Percentiles rank a stretch among this genome's conserved stretches.
phyloP scores from a whole-genome alignment of 495 filamentous ascomycete species.

The Pyrenopolyporus hunteri region DNA sequence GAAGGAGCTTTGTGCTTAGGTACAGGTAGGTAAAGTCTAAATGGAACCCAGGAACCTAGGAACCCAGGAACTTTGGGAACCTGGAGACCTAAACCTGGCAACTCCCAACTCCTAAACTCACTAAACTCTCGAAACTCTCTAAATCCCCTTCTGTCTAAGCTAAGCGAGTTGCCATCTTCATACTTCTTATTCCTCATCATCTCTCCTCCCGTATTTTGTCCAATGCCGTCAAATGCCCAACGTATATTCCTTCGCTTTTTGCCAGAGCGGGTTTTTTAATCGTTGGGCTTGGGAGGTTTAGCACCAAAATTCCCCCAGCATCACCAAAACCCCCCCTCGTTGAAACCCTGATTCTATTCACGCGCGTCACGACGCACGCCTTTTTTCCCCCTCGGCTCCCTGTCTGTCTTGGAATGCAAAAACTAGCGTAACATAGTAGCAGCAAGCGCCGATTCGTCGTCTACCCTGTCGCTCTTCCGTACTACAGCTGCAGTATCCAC shows the following conservation, averaged over 20 bases:
- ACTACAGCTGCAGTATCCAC: constrained; percentile 25
- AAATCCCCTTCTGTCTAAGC: neutral
- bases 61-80: too few species aligned
- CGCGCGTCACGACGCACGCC: constrained; percentile 34
- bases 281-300: constrained; percentile 23
- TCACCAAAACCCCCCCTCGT: constrained; percentile 1
- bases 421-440: constrained; percentile 25
- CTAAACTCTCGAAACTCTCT: neutral
- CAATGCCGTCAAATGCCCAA: constrained; percentile 15
- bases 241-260: constrained; percentile 9
- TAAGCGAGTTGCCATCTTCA: neutral
- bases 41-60: too few species aligned
- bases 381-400: constrained; percentile 17
- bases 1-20: neutral
- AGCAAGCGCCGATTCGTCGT: constrained; percentile 31
- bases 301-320: constrained; percentile 7
- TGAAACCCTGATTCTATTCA: constrained; percentile 35
- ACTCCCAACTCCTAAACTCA: too few species aligned
- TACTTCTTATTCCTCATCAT: neutral
- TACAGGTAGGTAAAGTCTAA: too few species aligned
- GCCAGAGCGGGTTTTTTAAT: constrained; percentile 10
- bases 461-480: constrained; percentile 24
- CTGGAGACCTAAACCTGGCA: too few species aligned
- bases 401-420: constrained; percentile 30
- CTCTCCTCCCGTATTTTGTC: constrained; percentile 3